Evolutionary conservation across 2,329 filamentous ascomycete species (phyloP), one percentile per base, ranked within the genome.

Genomic region (Botrytis sinoallii): DNA sequence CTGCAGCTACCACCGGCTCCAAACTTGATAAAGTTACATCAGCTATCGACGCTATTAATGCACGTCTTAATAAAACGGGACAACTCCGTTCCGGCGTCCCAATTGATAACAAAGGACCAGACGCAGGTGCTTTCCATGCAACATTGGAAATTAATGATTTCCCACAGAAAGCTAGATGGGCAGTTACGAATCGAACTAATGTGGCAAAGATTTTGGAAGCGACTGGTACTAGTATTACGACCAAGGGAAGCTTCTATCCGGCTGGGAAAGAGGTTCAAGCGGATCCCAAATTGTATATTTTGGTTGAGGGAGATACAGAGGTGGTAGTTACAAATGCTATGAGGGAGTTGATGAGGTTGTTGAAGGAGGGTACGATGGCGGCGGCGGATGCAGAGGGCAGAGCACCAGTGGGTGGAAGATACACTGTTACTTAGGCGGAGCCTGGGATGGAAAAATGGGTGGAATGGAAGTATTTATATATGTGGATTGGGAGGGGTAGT

Each of bases 131-230:
- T 0, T 99, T 94, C 87, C 96, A 99, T 82, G 95, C 96, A 25
- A 98, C 95, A 6, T 87, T 99, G 75, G 96, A 98, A 83, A 99
- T 99, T 88, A 99, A 99, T 83, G 96, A 99, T 84, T 98, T 98
- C 83, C 96, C 96, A 48, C 96, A 99, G 82, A 98, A 98, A 86
- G 96, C 96, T 76, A 90, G 96, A 79, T 99, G 96, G 96, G 95
- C 94, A 18, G 96, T 99, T 84, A 99, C 96, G 57, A 99, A 99
- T 83, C 90, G 96, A 77, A 98, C 96, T 52, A 99, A 99, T 80
- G 96, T 99, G 73, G 95, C 95, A 78, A 99, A 98, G 86, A 98
- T 99, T 78, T 88, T 99, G 77, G 96, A 99, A 81, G 89, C 93
- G 16, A 98, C 95, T 0, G 95, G 94, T 59, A 97, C 95, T 1